phyloP scores from a whole-genome alignment of 2,329 filamentous ascomycete genomes.

The Fusarium graminum region DNA sequence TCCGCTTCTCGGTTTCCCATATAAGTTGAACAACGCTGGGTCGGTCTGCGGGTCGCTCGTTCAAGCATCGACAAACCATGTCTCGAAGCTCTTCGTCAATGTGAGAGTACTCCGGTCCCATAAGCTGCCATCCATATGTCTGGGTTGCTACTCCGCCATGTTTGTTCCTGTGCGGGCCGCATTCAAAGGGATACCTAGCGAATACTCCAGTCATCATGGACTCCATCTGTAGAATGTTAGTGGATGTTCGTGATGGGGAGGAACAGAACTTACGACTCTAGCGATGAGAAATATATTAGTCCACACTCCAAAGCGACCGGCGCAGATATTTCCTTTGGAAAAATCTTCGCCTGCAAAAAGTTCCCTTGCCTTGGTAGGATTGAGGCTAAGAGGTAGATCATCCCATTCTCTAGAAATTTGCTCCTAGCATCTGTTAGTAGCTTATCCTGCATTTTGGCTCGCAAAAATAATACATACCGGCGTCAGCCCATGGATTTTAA shows the following conservation, averaged over 20 bases:
- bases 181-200: slow-evolving; percentile 29
- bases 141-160: not conserved
- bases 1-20: slow-evolving; percentile 36
- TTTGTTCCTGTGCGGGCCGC: slow-evolving; percentile 6
- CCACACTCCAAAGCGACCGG: slow-evolving; percentile 50
- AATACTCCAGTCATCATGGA: slow-evolving; percentile 41
- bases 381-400: slow-evolving; percentile 10
- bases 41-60: slow-evolving; percentile 46
- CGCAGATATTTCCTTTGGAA: slow-evolving; percentile 27
- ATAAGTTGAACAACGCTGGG: slow-evolving; percentile 45
- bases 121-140: slow-evolving; percentile 46
- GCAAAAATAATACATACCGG: slow-evolving; percentile 40
- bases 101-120: not conserved
- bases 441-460: not conserved
- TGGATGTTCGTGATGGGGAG: too few relatives aligned
- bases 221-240: slow-evolving; percentile 47
- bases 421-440: slow-evolving; percentile 43
- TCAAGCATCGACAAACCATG: slow-evolving; percentile 46
- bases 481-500: slow-evolving; percentile 42
- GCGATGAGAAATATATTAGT: slow-evolving; percentile 50
- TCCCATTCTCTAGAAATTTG: slow-evolving; percentile 48
- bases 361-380: not conserved
- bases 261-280: slow-evolving; percentile 42
- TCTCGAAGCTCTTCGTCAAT: slow-evolving; percentile 46
- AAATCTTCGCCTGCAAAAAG: slow-evolving; percentile 30